Evolutionary conservation across 176 grass and related monocot genomes (phyloP).

Genomic region (Eleusine indica): DNA sequence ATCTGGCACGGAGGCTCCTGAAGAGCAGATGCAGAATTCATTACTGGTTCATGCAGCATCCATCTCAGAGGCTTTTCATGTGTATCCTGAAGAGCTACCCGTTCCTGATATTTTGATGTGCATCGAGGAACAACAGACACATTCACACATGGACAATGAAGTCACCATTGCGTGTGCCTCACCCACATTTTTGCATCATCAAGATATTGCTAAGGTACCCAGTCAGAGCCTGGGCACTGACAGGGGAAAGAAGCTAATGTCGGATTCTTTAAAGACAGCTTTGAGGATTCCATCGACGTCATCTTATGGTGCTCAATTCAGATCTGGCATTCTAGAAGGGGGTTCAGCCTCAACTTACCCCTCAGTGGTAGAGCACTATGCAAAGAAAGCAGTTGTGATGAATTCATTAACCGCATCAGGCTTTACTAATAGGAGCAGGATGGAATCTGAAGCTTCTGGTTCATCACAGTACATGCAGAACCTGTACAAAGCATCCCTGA

Average conservation of each 20-base stretch:
- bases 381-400: conserved; percentile 41
- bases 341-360: conserved; percentile 39
- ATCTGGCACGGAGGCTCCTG: not conserved
- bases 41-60: conserved; percentile 1
- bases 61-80: not conserved
- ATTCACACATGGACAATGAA: conserved; percentile 26
- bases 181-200: conserved; percentile 33
- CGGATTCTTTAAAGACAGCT: conserved; percentile 38
- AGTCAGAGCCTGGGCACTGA: conserved; percentile 26
- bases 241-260: conserved; percentile 35
- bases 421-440: conserved; percentile 32
- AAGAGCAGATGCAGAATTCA: conserved; percentile 9
- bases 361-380: conserved; percentile 22
- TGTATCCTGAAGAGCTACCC: conserved; percentile 15
- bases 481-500: conserved; percentile 43
- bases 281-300: conserved; percentile 30
- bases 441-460: conserved; percentile 31
- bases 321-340: conserved; percentile 22
- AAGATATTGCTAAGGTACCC: conserved; percentile 28
- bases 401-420: conserved; percentile 47
- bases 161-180: conserved; percentile 44
- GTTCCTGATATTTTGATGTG: conserved; percentile 33
- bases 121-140: conserved; percentile 16
- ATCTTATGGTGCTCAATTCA: conserved; percentile 41
- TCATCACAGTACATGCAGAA: conserved; percentile 9